Evolutionary conservation across 129 eudicot species (phyloP), one percentile per base, ranked within the genome.

Genomic region (Mikania micrantha): DNA sequence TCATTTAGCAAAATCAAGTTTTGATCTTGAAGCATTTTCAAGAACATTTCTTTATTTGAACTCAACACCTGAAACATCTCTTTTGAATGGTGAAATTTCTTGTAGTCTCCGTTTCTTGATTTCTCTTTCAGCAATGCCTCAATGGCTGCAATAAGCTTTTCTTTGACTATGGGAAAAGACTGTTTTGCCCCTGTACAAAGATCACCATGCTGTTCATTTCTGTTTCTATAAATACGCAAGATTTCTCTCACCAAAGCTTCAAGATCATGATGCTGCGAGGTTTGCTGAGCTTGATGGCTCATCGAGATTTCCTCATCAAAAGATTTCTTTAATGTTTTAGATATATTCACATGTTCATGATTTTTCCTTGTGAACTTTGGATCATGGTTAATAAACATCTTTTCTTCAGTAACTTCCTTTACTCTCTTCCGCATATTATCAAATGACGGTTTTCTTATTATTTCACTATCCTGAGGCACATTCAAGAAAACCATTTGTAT

Each of bases 351-450:
- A 13, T 62, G 69, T 52, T 75, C 80, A 31, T 70, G 77, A 28
- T 80, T 69, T 71, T 16, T 80, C 78, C 40, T 70, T 77, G 27
- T 70, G 56, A 20, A 40, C 41, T 74, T 82, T 29, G 75, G 27
- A 74, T 64, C 84, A 74, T 78, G 81, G 70, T 89, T 93, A 45
- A 71, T 47, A 48, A 73, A 48, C 93, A 94, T 89, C 61, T 90
- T 92, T 71, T 89, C 95, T 82, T 94, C 95, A 84, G 87, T 89
- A 62, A 94, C 84, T 74, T 86, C 90, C 80, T 94, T 89, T 34
- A 94, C 93, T 69, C 95, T 89, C 60, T 83, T 35, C 78, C 83
- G 86, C 60, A 16, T 70, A 53, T 20, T 27, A 74, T 84, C 96
- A 64, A 63, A 15, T 22, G 66, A 40, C 3, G 66, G 29, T 13